These are phyloP conservation scores for Acanthamoeba royreba DNA, from an alignment of 208 protist species.

Conservation along the genomic window DNA sequence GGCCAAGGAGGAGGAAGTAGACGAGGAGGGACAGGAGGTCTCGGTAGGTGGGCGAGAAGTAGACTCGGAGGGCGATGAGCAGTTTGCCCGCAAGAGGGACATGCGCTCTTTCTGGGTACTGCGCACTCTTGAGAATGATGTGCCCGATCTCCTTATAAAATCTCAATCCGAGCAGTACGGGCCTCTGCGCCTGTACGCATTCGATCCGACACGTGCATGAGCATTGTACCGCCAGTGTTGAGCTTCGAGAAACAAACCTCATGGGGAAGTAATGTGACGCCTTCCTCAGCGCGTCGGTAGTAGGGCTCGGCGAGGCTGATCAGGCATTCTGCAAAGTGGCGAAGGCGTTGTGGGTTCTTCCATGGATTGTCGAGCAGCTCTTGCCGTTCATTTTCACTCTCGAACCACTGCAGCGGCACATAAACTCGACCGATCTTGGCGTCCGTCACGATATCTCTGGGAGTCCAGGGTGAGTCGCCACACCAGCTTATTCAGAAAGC, in stretches of 20 bases:
- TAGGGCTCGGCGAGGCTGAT: conserved; percentile 8
- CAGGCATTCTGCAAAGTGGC: not conserved
- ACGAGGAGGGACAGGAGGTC: not conserved
- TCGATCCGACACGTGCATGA: not conserved
- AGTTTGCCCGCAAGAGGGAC: not conserved
- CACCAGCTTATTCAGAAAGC: not conserved
- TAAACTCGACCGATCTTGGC: not conserved
- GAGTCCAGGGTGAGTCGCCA: not conserved
- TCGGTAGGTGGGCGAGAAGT: not conserved
- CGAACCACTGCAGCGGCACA: conserved; percentile 1
- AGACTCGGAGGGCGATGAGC: not conserved
- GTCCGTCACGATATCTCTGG: not conserved
- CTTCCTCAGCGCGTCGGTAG: not conserved
- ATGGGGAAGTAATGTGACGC: not conserved
- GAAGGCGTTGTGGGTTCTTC: not conserved
- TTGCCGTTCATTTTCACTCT: not conserved
- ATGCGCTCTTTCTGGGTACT: not conserved
- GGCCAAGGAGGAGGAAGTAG: not conserved
- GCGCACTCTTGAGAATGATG: not conserved
- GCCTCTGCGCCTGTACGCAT: not conserved
- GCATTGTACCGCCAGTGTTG: no score
- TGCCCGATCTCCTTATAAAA: not conserved
- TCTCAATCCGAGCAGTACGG: not conserved
- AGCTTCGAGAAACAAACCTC: not conserved
- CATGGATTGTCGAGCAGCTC: not conserved